Evolutionary conservation across 345 rosid genomes (phyloP), one percentile per base, ranked within the genome.

Genomic region (Anastatica hierochuntica): DNA sequence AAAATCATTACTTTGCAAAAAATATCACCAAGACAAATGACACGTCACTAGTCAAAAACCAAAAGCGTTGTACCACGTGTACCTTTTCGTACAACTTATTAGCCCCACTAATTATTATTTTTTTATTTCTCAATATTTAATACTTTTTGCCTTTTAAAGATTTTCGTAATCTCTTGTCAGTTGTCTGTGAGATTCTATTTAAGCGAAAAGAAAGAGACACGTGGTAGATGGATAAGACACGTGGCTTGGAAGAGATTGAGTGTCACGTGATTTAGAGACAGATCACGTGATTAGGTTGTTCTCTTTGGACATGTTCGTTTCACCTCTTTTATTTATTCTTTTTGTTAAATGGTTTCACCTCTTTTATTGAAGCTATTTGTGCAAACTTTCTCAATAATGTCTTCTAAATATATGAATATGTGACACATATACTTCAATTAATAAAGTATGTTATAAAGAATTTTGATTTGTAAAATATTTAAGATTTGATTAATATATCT

Each of bases 31-130:
- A 37, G 55, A 51, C 43, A n/a, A 58, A 15, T 19, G 14, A 37
- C 60, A 66, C 59, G 65, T 66, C 60, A 58, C 4, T 10, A 27
- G 70, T 58, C 59, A 66, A 65, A 57, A 53, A 37, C 70, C 70
- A 58, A 35, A 66, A 58, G 57, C 10, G 2, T 58, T 37, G 41
- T 27, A 58, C 64, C 70, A 66, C 70, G 70, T 58, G 70, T 58
- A 58, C 53, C 48, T 43, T 51, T 65, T 50, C 54, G 70, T 66
- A 66, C 70, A 35, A 42, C 11, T 36, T 19, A 17, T 34, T 34
- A n/a, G 13, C 16, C 57, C 46, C 49, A 24, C 14, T 10, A 3
- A 30, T 54, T 55, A 7, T 24, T 24, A 3, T 24, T 6, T 37
- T 46, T 36, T 19, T 31, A 15, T 47, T 13, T 38, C 38, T 16